A percentile compares a stretch with the other conserved stretches of the same genome.
Evolutionary conservation across 2,329 filamentous ascomycete species (phyloP).

Genomic region (Tolypocladium tundrense): DNA sequence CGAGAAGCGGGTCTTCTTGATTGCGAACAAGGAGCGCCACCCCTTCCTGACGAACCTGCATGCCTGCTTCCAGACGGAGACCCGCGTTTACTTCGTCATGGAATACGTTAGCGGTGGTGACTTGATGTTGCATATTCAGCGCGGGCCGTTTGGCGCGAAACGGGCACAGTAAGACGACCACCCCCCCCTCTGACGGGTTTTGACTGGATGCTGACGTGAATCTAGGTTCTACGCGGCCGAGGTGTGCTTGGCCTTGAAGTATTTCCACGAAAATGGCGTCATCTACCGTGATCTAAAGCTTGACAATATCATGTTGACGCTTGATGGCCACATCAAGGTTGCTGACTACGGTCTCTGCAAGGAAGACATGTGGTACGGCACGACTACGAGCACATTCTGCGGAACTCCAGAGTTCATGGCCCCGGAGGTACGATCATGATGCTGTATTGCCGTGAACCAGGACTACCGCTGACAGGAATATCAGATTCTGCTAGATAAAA

Average conservation of each 20-base stretch:
- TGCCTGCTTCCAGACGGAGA: conserved; percentile 98
- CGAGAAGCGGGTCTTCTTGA: conserved; percentile 93
- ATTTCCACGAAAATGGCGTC: conserved; percentile 98
- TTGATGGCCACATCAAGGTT: conserved; percentile 98
- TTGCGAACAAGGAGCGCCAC: conserved; percentile 94
- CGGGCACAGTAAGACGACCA: conserved; percentile 71
- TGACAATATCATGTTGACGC: conserved; percentile 80
- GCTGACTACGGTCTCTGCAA: conserved; percentile 98
- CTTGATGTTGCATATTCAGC: conserved; percentile 97
- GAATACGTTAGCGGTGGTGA: conserved; percentile 98
- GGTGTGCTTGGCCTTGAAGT: conserved; percentile 93
- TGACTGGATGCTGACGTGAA: conserved; percentile 8
- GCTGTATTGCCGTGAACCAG: too few relatives aligned
- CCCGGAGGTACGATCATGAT: conserved; percentile 59
- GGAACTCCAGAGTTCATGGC: conserved; percentile 99
- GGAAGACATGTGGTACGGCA: conserved; percentile 99
- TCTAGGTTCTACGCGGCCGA: conserved; percentile 89
- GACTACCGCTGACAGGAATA: conserved; percentile 17
- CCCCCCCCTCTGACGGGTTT: not conserved
- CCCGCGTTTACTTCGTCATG: conserved; percentile 98
- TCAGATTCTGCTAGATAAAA: conserved; percentile 93
- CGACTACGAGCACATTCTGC: conserved; percentile 94
- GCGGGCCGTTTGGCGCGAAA: conserved; percentile 91
- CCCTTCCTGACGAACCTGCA: conserved; percentile 93
- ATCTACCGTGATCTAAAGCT: conserved; percentile 97